Percentiles rank a stretch among this genome's conserved stretches.
phyloP scores from a whole-genome alignment of 257 asterid species.

The Prunella vulgaris region DNA sequence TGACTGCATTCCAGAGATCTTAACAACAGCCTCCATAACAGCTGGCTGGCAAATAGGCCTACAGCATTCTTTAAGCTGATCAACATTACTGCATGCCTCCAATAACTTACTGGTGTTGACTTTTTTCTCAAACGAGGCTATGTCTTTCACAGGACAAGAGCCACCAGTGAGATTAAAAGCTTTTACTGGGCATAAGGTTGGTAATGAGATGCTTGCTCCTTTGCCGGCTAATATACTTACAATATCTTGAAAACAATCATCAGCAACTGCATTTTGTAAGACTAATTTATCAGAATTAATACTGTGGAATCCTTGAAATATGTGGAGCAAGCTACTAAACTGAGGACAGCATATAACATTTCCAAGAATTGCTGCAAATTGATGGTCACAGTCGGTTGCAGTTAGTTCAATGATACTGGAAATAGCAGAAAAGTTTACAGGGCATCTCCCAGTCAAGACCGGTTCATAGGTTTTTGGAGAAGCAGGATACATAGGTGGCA shows the following conservation, averaged over 20 bases:
- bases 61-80: constrained; percentile 81
- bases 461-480: constrained; percentile 65
- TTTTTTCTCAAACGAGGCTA: constrained; percentile 52
- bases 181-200: constrained; percentile 57
- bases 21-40: constrained; percentile 70
- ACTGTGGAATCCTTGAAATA: constrained; percentile 75
- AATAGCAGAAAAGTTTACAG: constrained; percentile 65
- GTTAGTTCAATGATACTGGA: constrained; percentile 59
- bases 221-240: constrained; percentile 72
- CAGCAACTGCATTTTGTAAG: constrained; percentile 58
- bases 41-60: constrained; percentile 72
- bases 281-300: constrained; percentile 50
- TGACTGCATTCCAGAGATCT: constrained; percentile 52
- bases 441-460: constrained; percentile 80
- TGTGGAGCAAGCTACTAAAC: constrained; percentile 69
- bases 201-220: constrained; percentile 71
- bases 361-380: constrained; percentile 58
- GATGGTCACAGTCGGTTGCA: constrained; percentile 63
- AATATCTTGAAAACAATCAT: constrained; percentile 80
- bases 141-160: constrained; percentile 76
- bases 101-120: constrained; percentile 70
- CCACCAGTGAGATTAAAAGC: constrained; percentile 74
- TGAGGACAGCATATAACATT: constrained; percentile 94
- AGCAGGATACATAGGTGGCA: constrained; percentile 78
- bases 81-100: constrained; percentile 67